A percentile compares a stretch with the other conserved stretches of the same genome.
phyloP scores from a whole-genome alignment of 1,284 basidiomycete species.

The Sporisorium scitamineum region DNA sequence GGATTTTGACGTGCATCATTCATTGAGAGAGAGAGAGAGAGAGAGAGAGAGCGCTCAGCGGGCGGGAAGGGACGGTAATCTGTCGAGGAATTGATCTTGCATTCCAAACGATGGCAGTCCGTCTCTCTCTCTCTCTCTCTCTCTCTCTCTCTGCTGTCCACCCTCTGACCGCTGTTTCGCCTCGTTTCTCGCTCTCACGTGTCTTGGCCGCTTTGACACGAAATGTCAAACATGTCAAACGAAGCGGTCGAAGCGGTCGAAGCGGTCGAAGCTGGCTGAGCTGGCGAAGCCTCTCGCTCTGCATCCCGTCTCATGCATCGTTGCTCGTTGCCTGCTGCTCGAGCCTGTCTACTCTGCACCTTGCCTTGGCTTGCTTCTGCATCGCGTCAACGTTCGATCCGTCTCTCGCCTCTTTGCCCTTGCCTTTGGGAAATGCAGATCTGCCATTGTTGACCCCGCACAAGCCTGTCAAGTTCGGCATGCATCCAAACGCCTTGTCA shows the following conservation, averaged over 20 bases:
- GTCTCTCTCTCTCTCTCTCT: not conserved
- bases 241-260: not conserved
- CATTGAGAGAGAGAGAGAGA: too few species aligned
- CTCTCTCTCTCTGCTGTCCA: not conserved
- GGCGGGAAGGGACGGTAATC: not conserved
- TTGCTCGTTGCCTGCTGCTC: not conserved
- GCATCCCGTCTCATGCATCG: slow-evolving; percentile 1
- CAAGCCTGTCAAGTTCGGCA: slow-evolving; percentile 10
- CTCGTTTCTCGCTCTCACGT: slow-evolving; percentile 5
- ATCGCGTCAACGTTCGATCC: not conserved
- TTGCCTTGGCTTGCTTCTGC: not conserved
- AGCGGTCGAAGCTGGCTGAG: not conserved
- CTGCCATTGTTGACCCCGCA: not conserved
- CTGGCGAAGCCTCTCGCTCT: not conserved
- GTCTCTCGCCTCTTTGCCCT: not conserved
- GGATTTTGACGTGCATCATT: slow-evolving; percentile 42
- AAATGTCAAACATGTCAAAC: slow-evolving; percentile 8
- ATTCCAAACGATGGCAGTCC: slow-evolving; percentile 25
- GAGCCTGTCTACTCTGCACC: not conserved
- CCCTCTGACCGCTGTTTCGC: too few species aligned
- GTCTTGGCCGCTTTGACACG: not conserved
- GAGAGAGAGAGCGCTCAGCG: not conserved
- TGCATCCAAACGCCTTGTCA: not conserved
- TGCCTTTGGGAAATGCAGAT: not conserved
- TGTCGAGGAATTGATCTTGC: slow-evolving; percentile 17